Evolutionary conservation across 352 stramenopile genomes (phyloP).

Genomic region (Phytopythium oedochilum): DNA sequence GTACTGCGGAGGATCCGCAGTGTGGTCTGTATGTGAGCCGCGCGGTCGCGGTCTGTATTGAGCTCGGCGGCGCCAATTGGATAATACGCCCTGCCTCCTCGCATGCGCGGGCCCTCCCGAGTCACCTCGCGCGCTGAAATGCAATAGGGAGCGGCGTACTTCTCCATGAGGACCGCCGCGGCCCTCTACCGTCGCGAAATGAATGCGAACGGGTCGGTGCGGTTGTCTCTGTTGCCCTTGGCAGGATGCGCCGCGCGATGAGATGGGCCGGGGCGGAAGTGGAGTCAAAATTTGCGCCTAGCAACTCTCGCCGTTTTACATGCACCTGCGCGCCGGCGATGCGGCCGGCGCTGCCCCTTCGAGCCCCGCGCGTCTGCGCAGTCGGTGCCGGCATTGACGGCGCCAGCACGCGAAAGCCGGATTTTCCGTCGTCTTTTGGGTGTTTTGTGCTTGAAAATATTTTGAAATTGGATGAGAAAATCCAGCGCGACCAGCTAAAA

Average conservation of each 20-base stretch:
- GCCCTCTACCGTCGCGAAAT: no score
- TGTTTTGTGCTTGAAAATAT: not conserved
- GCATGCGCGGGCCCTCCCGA: not conserved
- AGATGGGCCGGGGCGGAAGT: not conserved
- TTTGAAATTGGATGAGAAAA: constrained; percentile 3
- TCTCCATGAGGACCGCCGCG: no score
- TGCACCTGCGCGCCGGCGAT: not conserved
- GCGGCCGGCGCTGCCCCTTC: no score
- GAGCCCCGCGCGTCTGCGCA: no score
- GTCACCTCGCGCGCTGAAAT: no score
- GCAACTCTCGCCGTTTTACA: constrained; percentile 1
- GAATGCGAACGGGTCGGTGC: no score
- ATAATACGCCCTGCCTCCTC: not conserved
- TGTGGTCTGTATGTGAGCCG: not conserved
- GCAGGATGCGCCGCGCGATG: not conserved
- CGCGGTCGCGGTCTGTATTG: constrained; percentile 2
- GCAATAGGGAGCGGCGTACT: no score
- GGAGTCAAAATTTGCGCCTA: not conserved
- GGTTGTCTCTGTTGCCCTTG: not conserved
- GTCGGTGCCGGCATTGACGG: no score
- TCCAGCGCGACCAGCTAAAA: constrained; percentile 5
- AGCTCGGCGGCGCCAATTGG: constrained; percentile 9
- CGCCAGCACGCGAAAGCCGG: not conserved
- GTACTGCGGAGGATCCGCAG: not conserved
- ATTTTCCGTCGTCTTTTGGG: constrained; percentile 3